Evolutionary conservation across 306 rosid genomes (phyloP), one percentile per base, ranked within the genome.

Genomic region (Citrullus amarus): DNA sequence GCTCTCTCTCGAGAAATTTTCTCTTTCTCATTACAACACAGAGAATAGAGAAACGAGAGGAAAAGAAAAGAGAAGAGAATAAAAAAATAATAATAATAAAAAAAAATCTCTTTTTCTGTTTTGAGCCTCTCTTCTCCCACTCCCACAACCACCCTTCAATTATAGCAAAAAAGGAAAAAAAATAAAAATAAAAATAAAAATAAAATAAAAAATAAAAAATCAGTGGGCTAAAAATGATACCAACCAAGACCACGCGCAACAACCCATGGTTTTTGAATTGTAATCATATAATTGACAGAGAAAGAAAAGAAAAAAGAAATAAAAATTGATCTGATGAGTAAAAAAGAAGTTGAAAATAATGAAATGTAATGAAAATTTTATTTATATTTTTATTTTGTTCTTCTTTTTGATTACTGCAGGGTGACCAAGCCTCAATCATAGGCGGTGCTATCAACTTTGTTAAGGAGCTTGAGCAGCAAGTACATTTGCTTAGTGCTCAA

Each of bases 401-500:
- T 34, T 34, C 39, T 36, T 38, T 38, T 70, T 43, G 56, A 41
- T 70, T 70, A 12, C 51, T 57, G 79, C 68, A 76, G 79, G 70
- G 69, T n/a, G 79, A 76, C 79, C 79, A 76, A 76, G 79, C 79
- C 68, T 58, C 79, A 76, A 57, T 76, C 68, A 76, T 76, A 56
- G 79, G 79, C 11, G 68, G 79, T 9, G 79, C 79, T 14, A 76
- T 76, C 60, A 41, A 76, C 79, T 75, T 75, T 75, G 79, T 75
- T 43, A 75, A 75, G 65, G 66, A 75, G 51, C 32, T 75, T 14
- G 79, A 76, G 38, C 79, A 76, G 5, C 50, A 76, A 56, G 56
- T 76, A 57, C 79, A 76, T 39, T 76, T 36, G n/a, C 70, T 76
- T 76, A 58, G 57, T 38, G 68, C 69, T 76, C 79, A 76, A 76